phyloP scores from a whole-genome alignment of 2,329 filamentous ascomycete genomes.

The Chalara sp. region DNA sequence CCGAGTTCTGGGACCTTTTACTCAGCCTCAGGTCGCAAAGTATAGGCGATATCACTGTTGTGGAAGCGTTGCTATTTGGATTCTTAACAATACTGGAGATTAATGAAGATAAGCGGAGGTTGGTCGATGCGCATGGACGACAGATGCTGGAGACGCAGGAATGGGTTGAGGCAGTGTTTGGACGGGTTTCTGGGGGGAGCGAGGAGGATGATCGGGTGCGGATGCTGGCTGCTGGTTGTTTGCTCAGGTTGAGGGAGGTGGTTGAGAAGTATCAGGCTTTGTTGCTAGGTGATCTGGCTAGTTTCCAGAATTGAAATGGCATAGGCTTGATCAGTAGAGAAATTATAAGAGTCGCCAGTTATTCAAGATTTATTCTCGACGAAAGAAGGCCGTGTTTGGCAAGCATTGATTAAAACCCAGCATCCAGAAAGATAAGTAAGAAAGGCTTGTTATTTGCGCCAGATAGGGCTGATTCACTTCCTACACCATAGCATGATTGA shows the following conservation, averaged over 20 bases:
- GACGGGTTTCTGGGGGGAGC: slow-evolving; percentile 35
- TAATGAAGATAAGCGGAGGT: slow-evolving; percentile 63
- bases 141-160: slow-evolving; percentile 80
- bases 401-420: too few relatives aligned
- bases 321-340: neutral
- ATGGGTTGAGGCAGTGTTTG: slow-evolving; percentile 77
- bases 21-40: slow-evolving; percentile 58
- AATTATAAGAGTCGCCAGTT: too few relatives aligned
- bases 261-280: slow-evolving; percentile 74
- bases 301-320: slow-evolving; percentile 21
- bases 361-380: too few relatives aligned
- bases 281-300: slow-evolving; percentile 63
- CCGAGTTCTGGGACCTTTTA: slow-evolving; percentile 78
- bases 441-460: too few relatives aligned
- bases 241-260: slow-evolving; percentile 73
- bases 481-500: too few relatives aligned
- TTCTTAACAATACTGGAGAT: slow-evolving; percentile 77
- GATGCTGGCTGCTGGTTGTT: slow-evolving; percentile 68
- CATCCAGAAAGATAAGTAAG: too few relatives aligned
- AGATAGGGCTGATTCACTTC: too few relatives aligned
- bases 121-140: slow-evolving; percentile 69
- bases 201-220: slow-evolving; percentile 74
- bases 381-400: too few relatives aligned
- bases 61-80: slow-evolving; percentile 70
- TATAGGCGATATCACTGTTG: slow-evolving; percentile 56